A percentile compares a stretch with the other conserved stretches of the same genome.
These are phyloP conservation scores for Penicillium sclerotigenum DNA, from an alignment of 2,329 filamentous ascomycete genomes.

Conservation along the genomic window DNA sequence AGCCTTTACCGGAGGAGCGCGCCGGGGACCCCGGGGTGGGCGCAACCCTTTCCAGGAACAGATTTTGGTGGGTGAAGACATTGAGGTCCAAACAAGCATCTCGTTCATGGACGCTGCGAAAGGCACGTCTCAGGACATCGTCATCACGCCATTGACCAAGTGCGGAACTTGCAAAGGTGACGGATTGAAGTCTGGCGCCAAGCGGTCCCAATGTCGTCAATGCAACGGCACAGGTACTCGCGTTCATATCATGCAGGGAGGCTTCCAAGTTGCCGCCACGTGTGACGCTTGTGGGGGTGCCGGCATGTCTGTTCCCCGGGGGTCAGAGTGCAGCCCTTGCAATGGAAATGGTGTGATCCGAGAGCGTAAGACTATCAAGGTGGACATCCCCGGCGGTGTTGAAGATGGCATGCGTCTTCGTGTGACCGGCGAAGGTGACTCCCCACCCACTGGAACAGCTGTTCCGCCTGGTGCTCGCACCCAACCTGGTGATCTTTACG, in stretches of 20 bases:
- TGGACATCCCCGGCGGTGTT: conserved; percentile 92
- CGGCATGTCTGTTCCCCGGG: conserved; percentile 71
- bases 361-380: conserved; percentile 75
- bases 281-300: conserved; percentile 78
- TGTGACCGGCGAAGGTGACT: conserved; percentile 82
- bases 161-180: conserved; percentile 81
- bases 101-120: conserved; percentile 96
- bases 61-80: conserved; percentile 88
- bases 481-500: conserved; percentile 84
- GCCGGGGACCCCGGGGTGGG: conserved; percentile 52
- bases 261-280: conserved; percentile 93
- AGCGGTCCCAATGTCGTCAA: conserved; percentile 68
- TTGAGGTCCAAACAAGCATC: conserved; percentile 89
- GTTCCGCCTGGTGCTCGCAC: conserved; percentile 61
- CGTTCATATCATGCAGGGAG: conserved; percentile 84
- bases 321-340: conserved; percentile 77
- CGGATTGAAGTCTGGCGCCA: conserved; percentile 77
- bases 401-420: conserved; percentile 94
- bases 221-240: conserved; percentile 85
- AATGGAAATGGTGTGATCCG: conserved; percentile 78
- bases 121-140: conserved; percentile 82
- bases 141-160: conserved; percentile 73
- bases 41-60: conserved; percentile 73
- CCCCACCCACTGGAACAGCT: conserved; percentile 70
- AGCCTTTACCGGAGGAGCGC: conserved; percentile 67